Conservation (phyloP, 2,329 filamentous ascomycete species). For the Colletotrichum liriopes region DNA sequence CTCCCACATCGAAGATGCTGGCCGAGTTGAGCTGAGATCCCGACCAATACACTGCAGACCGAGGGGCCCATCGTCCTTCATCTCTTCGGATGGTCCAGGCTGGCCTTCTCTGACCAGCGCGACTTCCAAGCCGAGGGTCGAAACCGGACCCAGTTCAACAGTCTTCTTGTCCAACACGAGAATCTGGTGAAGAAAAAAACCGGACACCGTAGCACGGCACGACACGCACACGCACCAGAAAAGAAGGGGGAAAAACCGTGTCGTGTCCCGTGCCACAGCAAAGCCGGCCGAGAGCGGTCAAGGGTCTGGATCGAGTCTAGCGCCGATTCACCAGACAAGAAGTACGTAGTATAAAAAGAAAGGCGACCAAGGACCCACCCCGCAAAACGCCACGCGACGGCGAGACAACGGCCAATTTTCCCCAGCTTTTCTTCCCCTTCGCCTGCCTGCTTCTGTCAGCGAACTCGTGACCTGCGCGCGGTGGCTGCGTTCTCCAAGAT, state of each 20-base stretch:
- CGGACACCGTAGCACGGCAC: not conserved
- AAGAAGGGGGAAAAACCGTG: not conserved
- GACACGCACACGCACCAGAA: not conserved
- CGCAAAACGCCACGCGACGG: slow-evolving; percentile 45
- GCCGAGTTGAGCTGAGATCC: not conserved
- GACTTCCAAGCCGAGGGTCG: slow-evolving; percentile 11
- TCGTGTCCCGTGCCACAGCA: not conserved
- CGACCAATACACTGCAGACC: not conserved
- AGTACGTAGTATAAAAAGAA: not conserved
- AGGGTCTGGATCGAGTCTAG: slow-evolving; percentile 40
- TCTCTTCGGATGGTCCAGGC: not conserved
- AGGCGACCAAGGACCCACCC: slow-evolving; percentile 20
- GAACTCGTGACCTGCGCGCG: slow-evolving; percentile 20
- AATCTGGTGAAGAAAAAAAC: not conserved
- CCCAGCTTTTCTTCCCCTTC: slow-evolving; percentile 26
- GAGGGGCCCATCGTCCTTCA: not conserved
- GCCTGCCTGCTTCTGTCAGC: not conserved
- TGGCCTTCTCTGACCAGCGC: not conserved
- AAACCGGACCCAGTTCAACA: slow-evolving; percentile 5
- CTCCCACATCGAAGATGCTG: not conserved
- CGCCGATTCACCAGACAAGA: slow-evolving; percentile 32
- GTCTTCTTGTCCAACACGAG: slow-evolving; percentile 1
- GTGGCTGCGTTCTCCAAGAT: slow-evolving; percentile 8
- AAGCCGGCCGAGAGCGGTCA: slow-evolving; percentile 30
- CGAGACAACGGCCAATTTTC: slow-evolving; percentile 45